Conservation (phyloP, 1,284 basidiomycete genomes). For the Tetrapyrgos nigripes region DNA sequence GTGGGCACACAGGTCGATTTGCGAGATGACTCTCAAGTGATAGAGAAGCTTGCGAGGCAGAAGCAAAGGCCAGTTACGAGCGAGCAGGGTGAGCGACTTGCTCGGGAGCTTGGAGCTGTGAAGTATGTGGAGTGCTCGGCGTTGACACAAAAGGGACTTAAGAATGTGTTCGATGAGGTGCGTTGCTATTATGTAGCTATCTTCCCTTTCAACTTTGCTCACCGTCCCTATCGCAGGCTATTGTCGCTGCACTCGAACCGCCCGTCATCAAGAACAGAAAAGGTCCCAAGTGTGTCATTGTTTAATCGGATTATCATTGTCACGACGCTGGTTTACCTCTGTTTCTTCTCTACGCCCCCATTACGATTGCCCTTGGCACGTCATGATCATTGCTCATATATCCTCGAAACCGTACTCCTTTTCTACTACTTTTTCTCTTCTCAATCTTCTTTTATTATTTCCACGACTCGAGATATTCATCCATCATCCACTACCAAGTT, state of each 20-base stretch:
- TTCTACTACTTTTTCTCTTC: slow-evolving; percentile 4
- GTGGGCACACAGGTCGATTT: slow-evolving; percentile 99
- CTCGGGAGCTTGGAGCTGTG: slow-evolving; percentile 95
- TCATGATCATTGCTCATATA: slow-evolving; percentile 21
- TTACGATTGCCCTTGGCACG: slow-evolving; percentile 7
- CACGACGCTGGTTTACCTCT: slow-evolving; percentile 30
- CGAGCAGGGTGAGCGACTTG: slow-evolving; percentile 93
- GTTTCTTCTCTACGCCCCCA: slow-evolving; percentile 14
- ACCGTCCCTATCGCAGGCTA: slow-evolving; percentile 67
- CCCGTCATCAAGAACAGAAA: slow-evolving; percentile 84
- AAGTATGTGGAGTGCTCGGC: slow-evolving; percentile 99
- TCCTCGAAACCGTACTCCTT: slow-evolving; percentile 17
- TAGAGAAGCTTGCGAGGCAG: slow-evolving; percentile 95
- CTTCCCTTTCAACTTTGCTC: slow-evolving; percentile 10
- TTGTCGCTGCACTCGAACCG: slow-evolving; percentile 97
- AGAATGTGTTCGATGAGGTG: slow-evolving; percentile 99
- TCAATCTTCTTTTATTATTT: slow-evolving; percentile 9
- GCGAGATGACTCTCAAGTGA: slow-evolving; percentile 91
- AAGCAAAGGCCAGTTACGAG: slow-evolving; percentile 92
- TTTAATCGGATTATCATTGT: slow-evolving; percentile 54
- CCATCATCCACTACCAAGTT: slow-evolving; percentile 14
- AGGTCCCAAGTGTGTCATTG: slow-evolving; percentile 81
- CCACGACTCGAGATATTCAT: slow-evolving; percentile 8
- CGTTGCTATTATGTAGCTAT: slow-evolving; percentile 36
- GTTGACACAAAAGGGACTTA: slow-evolving; percentile 97